These are phyloP conservation scores for Echites panduratus DNA, from an alignment of 257 asterid species.

Conservation along the genomic window DNA sequence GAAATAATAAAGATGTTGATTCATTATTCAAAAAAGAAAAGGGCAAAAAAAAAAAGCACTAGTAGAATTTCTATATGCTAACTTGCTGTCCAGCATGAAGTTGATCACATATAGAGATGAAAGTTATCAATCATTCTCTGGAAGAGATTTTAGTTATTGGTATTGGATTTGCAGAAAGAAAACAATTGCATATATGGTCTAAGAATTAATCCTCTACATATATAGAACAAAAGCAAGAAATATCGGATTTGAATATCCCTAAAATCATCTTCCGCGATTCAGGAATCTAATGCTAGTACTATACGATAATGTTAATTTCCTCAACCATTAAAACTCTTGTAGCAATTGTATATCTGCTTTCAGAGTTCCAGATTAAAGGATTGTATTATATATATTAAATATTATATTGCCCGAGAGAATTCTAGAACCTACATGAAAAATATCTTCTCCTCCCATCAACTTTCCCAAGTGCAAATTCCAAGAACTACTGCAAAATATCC, in stretches of 20 bases:
- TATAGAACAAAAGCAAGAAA: not conserved
- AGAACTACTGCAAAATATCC: not conserved
- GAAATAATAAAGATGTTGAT: not conserved
- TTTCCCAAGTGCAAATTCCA: not conserved
- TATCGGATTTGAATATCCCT: not conserved
- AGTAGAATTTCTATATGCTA: not conserved
- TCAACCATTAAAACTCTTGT: not conserved
- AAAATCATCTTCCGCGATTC: not conserved
- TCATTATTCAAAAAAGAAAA: too few species aligned
- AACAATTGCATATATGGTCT: conserved; percentile 4
- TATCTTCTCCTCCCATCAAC: not conserved
- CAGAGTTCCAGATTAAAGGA: not conserved
- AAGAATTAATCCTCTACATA: not conserved
- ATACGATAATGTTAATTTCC: not conserved
- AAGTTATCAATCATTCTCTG: not conserved
- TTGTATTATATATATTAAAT: not conserved
- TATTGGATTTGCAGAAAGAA: not conserved
- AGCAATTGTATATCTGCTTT: not conserved
- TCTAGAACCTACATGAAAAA: conserved; percentile 12
- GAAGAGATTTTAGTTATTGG: too few species aligned
- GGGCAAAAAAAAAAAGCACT: too few species aligned
- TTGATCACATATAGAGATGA: not conserved
- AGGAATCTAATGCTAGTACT: too few species aligned
- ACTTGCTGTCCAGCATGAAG: not conserved
- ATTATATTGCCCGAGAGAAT: not conserved